Evolutionary conservation across 2,329 filamentous ascomycete species (phyloP), one percentile per base, ranked within the genome.

Genomic region (Trichoderma polysporum): DNA sequence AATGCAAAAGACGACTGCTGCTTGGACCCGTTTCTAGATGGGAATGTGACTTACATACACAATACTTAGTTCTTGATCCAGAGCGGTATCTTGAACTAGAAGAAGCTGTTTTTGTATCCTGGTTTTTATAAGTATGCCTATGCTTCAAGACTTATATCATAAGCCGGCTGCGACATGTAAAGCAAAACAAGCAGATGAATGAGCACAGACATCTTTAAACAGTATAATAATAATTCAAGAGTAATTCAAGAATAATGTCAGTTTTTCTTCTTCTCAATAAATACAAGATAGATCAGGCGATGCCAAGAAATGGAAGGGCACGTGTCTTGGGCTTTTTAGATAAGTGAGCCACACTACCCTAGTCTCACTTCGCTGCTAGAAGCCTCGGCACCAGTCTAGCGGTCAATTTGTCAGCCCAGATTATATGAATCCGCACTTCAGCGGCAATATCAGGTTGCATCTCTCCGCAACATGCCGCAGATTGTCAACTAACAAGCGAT

Each of bases 381-480:
- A 50, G 45, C 58, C 45, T 12, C 39, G n/a, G n/a, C 45, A 35
- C n/a, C n/a, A n/a, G n/a, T n/a, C n/a, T n/a, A n/a, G n/a, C n/a
- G n/a, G n/a, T 12, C n/a, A 29, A 61, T 61, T 61, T 61, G 58
- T 52, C 33, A 52, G 58, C 58, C 41, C 17, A 2, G 17, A 7
- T 25, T 19, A n/a, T n/a, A n/a, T 19, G 19, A 12, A 47, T 22
- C 58, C 58, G 49, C 49, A 54, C 49, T 45, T 53, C 33, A 31
- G 59, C 59, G 59, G 59, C 29, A 27, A 54, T 63, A 63, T 63
- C 59, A 31, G 3, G 12, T 39, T 29, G 7, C 49, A 54, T 63
- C 47, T 54, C 47, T 53, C 59, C 59, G 59, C 59, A 63, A 63
- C n/a, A 54, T 53, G 25, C 59, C 59, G 59, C 59, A 62, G 49